These are phyloP conservation scores for Sideroxylon spinosum DNA, from an alignment of 179 eudicot genomes.

Conservation along the genomic window DNA sequence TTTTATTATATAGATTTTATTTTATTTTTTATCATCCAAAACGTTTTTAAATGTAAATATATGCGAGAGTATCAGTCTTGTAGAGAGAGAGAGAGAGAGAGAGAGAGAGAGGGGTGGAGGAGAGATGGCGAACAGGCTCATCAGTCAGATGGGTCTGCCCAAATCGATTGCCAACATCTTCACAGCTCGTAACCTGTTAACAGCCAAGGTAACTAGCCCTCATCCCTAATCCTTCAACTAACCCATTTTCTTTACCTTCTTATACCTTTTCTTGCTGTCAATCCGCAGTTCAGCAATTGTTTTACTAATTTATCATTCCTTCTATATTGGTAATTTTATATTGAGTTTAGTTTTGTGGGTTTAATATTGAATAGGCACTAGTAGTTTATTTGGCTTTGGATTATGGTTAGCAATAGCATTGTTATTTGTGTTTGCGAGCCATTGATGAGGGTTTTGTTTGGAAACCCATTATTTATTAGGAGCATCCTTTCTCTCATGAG, in stretches of 20 bases:
- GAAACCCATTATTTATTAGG: background rate
- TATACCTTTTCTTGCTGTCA: background rate
- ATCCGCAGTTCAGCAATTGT: background rate
- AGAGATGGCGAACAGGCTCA: constrained; percentile 73
- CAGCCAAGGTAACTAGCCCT: constrained; percentile 53
- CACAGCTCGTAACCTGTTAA: constrained; percentile 67
- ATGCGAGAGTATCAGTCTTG: too few relatives aligned
- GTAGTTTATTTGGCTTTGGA: background rate
- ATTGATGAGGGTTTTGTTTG: background rate
- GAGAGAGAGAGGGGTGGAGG: constrained; percentile 12
- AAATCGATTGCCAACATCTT: constrained; percentile 66
- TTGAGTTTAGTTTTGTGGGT: background rate
- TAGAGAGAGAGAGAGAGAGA: too few relatives aligned
- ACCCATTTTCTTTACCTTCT: background rate
- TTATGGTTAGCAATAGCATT: background rate
- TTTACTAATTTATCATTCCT: background rate
- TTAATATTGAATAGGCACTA: background rate
- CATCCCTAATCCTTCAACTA: background rate
- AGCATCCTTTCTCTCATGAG: background rate
- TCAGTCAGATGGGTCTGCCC: constrained; percentile 72
- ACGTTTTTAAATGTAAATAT: too few relatives aligned
- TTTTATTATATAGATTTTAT: too few relatives aligned
- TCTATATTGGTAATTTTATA: background rate
- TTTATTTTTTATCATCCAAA: too few relatives aligned
- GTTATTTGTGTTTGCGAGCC: background rate